A percentile compares a stretch with the other conserved stretches of the same genome.
Evolutionary conservation across 768 basidiomycete genomes (phyloP).

Genomic region (Termitomyces sp.): DNA sequence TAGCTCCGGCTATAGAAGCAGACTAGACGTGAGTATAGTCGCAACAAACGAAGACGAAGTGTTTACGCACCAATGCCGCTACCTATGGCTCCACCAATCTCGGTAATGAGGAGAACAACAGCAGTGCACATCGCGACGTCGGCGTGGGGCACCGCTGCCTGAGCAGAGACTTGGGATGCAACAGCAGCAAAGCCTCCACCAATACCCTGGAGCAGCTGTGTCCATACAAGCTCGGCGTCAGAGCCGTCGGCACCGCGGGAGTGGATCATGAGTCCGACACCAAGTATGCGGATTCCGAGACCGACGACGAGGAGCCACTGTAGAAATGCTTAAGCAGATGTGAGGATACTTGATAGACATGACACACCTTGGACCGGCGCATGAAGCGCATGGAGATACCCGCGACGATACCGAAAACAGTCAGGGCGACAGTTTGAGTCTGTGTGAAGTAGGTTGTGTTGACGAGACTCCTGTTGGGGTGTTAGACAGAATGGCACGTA

Average conservation of each 20-base stretch:
- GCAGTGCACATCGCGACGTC: conserved; percentile 68
- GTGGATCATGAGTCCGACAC: conserved; percentile 65
- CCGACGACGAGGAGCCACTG: conserved; percentile 49
- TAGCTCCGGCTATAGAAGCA: conserved; percentile 42
- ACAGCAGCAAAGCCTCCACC: conserved; percentile 68
- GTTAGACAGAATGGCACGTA: not conserved
- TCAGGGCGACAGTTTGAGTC: conserved; percentile 53
- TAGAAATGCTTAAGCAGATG: not conserved
- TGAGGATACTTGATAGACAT: not conserved
- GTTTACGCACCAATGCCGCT: conserved; percentile 44
- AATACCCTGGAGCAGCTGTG: conserved; percentile 67
- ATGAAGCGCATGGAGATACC: conserved; percentile 50
- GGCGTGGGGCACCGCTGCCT: conserved; percentile 57
- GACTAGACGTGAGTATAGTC: not conserved
- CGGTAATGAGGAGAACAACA: conserved; percentile 60
- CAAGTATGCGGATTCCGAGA: conserved; percentile 53
- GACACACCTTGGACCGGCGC: conserved; percentile 48
- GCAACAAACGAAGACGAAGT: conserved; percentile 4
- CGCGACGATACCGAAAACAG: conserved; percentile 56
- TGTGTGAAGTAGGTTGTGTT: conserved; percentile 61
- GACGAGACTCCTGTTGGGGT: conserved; percentile 39
- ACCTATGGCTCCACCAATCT: conserved; percentile 64
- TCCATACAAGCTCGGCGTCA: conserved; percentile 52
- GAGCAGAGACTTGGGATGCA: conserved; percentile 52
- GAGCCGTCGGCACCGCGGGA: conserved; percentile 57